Conservation (phyloP, 2,329 filamentous ascomycete genomes). For the Rosellinia necatrix region DNA sequence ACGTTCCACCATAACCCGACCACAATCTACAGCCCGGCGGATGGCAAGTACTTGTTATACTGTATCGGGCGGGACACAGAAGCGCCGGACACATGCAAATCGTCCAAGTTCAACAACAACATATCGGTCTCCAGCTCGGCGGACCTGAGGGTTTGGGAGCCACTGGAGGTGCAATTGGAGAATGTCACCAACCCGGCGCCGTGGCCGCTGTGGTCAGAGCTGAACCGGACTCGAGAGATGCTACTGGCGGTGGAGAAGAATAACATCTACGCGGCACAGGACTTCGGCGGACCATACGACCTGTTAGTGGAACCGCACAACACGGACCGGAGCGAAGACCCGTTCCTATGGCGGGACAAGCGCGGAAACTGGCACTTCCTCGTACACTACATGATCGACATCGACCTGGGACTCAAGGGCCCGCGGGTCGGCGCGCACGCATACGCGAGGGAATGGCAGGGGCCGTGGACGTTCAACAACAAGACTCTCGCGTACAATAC, state of each 20-base stretch:
- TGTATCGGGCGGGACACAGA: conserved; percentile 47
- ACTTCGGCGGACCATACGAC: conserved; percentile 38
- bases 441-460: conserved; percentile 30
- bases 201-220: conserved; percentile 43
- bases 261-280: conserved; percentile 40
- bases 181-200: conserved; percentile 49
- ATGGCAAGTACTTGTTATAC: conserved; percentile 51
- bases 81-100: conserved; percentile 32
- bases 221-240: conserved; percentile 38
- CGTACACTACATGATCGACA: conserved; percentile 37
- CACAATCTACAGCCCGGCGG: conserved; percentile 49
- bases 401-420: conserved; percentile 33
- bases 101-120: conserved; percentile 37
- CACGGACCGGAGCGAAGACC: conserved; percentile 37
- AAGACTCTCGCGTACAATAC: conserved; percentile 34
- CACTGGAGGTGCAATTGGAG: conserved; percentile 24
- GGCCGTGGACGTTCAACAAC: conserved; percentile 35
- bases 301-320: conserved; percentile 32
- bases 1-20: conserved; percentile 54
- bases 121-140: conserved; percentile 41
- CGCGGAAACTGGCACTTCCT: conserved; percentile 39
- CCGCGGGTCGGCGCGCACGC: conserved; percentile 35
- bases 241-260: conserved; percentile 44
- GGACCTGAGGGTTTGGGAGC: conserved; percentile 31
- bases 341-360: conserved; percentile 39